phyloP scores from a whole-genome alignment of 2,329 filamentous ascomycete species.

The Diaporthe sp. region DNA sequence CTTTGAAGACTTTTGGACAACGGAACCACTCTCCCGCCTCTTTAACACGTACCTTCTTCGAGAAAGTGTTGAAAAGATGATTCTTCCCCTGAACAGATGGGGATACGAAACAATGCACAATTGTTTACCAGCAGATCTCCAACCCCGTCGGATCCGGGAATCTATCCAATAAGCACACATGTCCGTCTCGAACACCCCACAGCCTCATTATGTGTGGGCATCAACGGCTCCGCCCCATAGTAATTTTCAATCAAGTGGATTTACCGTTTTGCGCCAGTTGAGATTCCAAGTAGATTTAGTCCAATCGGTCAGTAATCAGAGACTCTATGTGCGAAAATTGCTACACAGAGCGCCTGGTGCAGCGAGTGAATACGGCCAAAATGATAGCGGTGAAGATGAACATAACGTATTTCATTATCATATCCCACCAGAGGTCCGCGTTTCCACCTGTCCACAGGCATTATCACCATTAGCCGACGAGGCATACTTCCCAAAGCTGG shows the following conservation, averaged over 20 bases:
- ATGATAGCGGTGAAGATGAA: not conserved
- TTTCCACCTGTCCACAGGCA: slow-evolving; percentile 1
- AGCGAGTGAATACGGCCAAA: not conserved
- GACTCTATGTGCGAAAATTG: not conserved
- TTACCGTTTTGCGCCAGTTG: not conserved
- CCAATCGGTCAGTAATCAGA: not conserved
- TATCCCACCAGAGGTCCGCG: slow-evolving; percentile 5
- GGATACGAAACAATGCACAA: no score
- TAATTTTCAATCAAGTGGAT: not conserved
- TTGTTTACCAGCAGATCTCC: not conserved
- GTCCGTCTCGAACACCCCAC: not conserved
- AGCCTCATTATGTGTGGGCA: not conserved
- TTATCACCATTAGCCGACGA: not conserved
- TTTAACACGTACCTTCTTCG: not conserved
- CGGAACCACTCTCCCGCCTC: not conserved
- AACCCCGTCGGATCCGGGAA: not conserved
- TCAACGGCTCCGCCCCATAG: no score
- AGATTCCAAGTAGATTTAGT: not conserved
- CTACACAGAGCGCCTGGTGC: not conserved
- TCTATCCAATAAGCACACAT: not conserved
- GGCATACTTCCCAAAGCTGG: not conserved
- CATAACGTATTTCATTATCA: not conserved
- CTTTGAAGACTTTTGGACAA: not conserved
- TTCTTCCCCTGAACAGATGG: not conserved
- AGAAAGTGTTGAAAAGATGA: not conserved